Evolutionary conservation across 2,329 filamentous ascomycete genomes (phyloP).

Genomic region (Chrysosporium queenslandicum): DNA sequence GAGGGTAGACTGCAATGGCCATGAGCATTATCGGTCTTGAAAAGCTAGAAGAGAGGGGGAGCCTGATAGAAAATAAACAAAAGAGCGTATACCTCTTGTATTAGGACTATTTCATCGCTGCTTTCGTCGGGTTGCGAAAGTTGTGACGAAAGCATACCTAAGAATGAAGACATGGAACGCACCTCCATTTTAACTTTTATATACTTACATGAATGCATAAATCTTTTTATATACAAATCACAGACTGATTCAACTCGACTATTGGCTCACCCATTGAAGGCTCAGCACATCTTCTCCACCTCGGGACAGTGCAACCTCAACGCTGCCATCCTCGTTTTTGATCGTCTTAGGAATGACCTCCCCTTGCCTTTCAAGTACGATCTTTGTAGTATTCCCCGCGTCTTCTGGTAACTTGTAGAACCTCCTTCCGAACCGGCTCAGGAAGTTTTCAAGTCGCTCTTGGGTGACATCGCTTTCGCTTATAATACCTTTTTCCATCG

Average conservation of each 20-base stretch:
- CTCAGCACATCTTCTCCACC: conserved; percentile 14
- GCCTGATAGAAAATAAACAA: too few relatives aligned
- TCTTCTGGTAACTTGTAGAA: conserved; percentile 50
- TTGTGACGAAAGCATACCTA: too few relatives aligned
- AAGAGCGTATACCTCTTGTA: too few relatives aligned
- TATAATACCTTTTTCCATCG: conserved; percentile 45
- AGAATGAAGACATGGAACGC: too few relatives aligned
- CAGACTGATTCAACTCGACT: background rate
- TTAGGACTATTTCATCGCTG: too few relatives aligned
- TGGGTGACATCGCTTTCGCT: conserved; percentile 45
- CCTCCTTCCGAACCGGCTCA: conserved; percentile 46
- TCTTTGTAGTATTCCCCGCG: conserved; percentile 24
- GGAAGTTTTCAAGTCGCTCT: conserved; percentile 49
- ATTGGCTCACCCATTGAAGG: conserved; percentile 10
- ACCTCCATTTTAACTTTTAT: background rate
- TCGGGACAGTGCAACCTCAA: conserved; percentile 39
- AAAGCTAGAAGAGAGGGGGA: too few relatives aligned
- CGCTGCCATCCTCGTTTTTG: conserved; percentile 38
- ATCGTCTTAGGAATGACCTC: conserved; percentile 43
- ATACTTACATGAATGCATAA: background rate
- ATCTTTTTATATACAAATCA: background rate
- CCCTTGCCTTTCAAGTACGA: conserved; percentile 44
- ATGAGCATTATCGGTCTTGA: too few relatives aligned
- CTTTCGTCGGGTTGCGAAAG: too few relatives aligned
- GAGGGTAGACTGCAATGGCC: too few relatives aligned